Evolutionary conservation across 208 protist genomes (phyloP), one percentile per base, ranked within the genome.

Genomic region (Wallacemonas sp.): DNA sequence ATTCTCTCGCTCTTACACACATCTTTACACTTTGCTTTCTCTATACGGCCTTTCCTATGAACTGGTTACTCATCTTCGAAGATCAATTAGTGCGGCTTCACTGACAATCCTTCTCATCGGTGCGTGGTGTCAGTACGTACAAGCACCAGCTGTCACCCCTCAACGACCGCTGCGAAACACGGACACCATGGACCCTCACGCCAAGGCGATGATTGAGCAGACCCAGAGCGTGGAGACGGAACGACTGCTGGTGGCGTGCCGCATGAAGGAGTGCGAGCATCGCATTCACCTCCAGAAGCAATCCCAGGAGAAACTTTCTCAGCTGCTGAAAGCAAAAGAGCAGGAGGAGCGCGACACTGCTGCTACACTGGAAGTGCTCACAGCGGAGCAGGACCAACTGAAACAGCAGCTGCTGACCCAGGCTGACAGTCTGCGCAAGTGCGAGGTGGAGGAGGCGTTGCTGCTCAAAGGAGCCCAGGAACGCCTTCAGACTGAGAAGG

Each of bases 211-310:
- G 42, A 89, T 96, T 59, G 81, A 89, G 21, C 81, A 81, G 39
- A 81, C 93, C 46, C 85, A 85, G 29, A 75, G 80, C 15, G 75
- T 93, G n/a, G 87, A 96, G 44, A 86, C 76, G 46, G 77, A 83
- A 52, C 85, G 87, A 0, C 77, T 88, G 15, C 39, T 96, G 39
- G 66, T 91, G 17, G 67, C 71, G 27, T 89, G 92, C 74, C 72
- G 66, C 9, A 74, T 83, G 46, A 90, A 91, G 54, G 85, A 93
- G 66, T 62, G 81, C 12, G 85, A 95, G 59, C 76, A 78, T 19
- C 76, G 76, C 41, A 66, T 91, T 1, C 48, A 71, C 1, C 78
- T 87, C 55, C 76, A 73, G 4, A 78, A 71, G 3, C 41, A 89
- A 30, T 76, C 91, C 42, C 61, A 83, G 10, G 68, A 71, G 26